These are phyloP conservation scores for Metschnikowia cubensis DNA, from an alignment of 805 yeast genomes.

Conservation along the genomic window DNA sequence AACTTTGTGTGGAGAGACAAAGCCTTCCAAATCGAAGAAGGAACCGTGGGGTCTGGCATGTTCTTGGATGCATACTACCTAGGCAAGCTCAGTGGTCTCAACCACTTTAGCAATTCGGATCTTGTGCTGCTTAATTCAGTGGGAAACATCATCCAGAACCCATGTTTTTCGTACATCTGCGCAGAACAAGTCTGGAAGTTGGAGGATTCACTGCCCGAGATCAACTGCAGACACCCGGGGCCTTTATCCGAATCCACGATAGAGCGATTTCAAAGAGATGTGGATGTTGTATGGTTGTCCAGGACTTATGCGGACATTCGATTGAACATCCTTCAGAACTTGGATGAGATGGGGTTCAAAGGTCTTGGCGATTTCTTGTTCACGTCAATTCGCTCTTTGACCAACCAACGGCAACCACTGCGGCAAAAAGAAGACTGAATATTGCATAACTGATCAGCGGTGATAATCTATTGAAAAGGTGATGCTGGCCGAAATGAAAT, in stretches of 20 bases:
- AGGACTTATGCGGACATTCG: slow-evolving; percentile 43
- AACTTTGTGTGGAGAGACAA: slow-evolving; percentile 55
- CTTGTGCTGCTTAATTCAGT: slow-evolving; percentile 25
- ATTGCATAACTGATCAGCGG: background rate
- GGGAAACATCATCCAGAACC: slow-evolving; percentile 48
- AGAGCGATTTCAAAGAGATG: slow-evolving; percentile 24
- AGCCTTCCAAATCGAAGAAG: slow-evolving; percentile 39
- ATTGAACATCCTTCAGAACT: slow-evolving; percentile 38
- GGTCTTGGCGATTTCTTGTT: slow-evolving; percentile 51
- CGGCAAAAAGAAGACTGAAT: background rate
- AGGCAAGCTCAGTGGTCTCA: slow-evolving; percentile 26
- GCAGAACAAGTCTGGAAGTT: slow-evolving; percentile 43
- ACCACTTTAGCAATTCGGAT: slow-evolving; percentile 29
- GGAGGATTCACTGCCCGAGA: slow-evolving; percentile 38
- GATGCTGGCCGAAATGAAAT: background rate
- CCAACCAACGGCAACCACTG: background rate
- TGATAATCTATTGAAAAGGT: background rate
- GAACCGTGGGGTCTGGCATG: slow-evolving; percentile 37
- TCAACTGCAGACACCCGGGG: slow-evolving; percentile 45
- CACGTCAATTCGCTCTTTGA: slow-evolving; percentile 49
- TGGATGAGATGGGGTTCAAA: slow-evolving; percentile 42
- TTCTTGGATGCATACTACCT: slow-evolving; percentile 32
- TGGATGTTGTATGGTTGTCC: slow-evolving; percentile 35
- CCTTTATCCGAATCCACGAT: slow-evolving; percentile 48
- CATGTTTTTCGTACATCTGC: slow-evolving; percentile 45